These are phyloP conservation scores for Zygosaccharomyces pseudobailii DNA, from an alignment of 1,139 yeast genomes.

Conservation along the genomic window DNA sequence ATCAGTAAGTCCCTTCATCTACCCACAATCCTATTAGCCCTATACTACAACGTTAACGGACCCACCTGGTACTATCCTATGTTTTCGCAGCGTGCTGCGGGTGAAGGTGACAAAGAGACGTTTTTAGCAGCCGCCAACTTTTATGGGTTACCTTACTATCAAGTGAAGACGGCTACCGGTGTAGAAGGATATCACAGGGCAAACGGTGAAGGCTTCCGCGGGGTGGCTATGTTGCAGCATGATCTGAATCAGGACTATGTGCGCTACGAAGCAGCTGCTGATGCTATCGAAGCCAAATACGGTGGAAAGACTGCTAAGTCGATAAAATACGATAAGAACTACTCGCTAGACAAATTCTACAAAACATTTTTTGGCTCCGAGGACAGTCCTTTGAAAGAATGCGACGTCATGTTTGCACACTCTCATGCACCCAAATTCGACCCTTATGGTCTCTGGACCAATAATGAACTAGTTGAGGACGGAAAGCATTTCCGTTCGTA, in stretches of 20 bases:
- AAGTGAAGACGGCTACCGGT: slow-evolving; percentile 47
- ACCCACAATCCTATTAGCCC: slow-evolving; percentile 57
- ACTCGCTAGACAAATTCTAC: slow-evolving; percentile 23
- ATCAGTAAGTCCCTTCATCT: slow-evolving; percentile 62
- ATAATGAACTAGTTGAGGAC: slow-evolving; percentile 23
- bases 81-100: slow-evolving; percentile 77
- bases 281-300: slow-evolving; percentile 15
- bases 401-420: slow-evolving; percentile 32
- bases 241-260: slow-evolving; percentile 31
- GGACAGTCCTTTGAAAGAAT: slow-evolving; percentile 12
- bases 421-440: slow-evolving; percentile 33
- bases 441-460: slow-evolving; percentile 24
- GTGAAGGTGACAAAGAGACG: slow-evolving; percentile 91
- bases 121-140: slow-evolving; percentile 76
- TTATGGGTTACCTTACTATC: slow-evolving; percentile 55
- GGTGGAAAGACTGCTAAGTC: slow-evolving; percentile 5
- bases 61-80: slow-evolving; percentile 79
- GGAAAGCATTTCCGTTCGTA: slow-evolving; percentile 31
- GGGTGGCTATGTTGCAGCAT: slow-evolving; percentile 33
- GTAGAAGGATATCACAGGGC: slow-evolving; percentile 31
- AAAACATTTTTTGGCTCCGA: slow-evolving; percentile 20
- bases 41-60: slow-evolving; percentile 76
- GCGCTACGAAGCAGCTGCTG: slow-evolving; percentile 19
- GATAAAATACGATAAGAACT: slow-evolving; percentile 20
- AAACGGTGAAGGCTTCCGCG: slow-evolving; percentile 25